Conservation (phyloP, 2,329 filamentous ascomycete genomes). For the Camillea tinctor region DNA sequence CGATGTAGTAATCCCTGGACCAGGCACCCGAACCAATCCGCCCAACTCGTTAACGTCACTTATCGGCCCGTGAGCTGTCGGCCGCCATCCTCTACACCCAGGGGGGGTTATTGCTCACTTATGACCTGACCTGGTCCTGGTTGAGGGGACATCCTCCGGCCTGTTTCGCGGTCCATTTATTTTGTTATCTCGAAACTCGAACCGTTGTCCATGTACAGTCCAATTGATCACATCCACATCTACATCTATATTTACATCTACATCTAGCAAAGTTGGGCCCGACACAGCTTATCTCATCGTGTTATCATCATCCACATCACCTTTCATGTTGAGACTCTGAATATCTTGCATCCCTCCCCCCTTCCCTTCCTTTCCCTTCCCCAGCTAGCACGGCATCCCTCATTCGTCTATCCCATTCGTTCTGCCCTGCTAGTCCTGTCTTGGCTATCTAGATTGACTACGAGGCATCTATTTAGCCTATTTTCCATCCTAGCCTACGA, state of each 20-base stretch:
- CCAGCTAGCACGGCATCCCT: not conserved
- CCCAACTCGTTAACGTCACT: slow-evolving; percentile 9
- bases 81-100: slow-evolving; percentile 9
- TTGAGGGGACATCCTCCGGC: not conserved
- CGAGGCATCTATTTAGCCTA: not conserved
- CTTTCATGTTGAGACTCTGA: not conserved
- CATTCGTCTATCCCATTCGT: not conserved
- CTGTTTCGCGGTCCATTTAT: not conserved
- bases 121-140: not conserved
- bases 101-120: not conserved
- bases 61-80: slow-evolving; percentile 21
- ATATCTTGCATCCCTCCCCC: not conserved
- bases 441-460: not conserved
- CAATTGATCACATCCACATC: not conserved
- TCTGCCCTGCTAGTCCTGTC: not conserved
- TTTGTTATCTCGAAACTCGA: not conserved
- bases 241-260: too few species aligned
- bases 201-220: not conserved
- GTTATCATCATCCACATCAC: too few species aligned
- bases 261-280: too few species aligned
- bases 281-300: too few species aligned
- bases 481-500: not conserved
- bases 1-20: not conserved
- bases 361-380: too few species aligned
- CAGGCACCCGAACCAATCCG: slow-evolving; percentile 13